phyloP scores from a whole-genome alignment of 192 early-diverging fungal genomes.

The Gorgonomyces haynaldii region DNA sequence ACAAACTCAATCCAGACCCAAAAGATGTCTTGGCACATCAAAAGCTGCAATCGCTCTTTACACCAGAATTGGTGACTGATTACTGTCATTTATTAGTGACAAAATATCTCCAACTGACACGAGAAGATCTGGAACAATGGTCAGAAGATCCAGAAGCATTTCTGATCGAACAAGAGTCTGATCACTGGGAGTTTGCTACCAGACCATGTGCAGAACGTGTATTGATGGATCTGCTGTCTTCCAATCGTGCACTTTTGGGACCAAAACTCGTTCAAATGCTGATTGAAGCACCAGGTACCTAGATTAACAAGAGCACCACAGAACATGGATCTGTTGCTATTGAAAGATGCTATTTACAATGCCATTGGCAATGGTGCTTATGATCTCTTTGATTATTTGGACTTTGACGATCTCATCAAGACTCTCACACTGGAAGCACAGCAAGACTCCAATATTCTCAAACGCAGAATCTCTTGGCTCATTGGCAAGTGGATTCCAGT shows the following conservation, averaged over 20 bases:
- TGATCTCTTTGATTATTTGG: conserved; percentile 66
- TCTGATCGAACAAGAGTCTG: conserved; percentile 64
- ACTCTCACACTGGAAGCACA: conserved; percentile 40
- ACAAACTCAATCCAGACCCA: conserved; percentile 35
- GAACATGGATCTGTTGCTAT: conserved; percentile 18
- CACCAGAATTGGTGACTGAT: conserved; percentile 49
- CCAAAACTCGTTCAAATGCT: conserved; percentile 55
- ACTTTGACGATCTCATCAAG: conserved; percentile 59
- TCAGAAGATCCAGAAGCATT: conserved; percentile 76
- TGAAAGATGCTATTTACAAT: conserved; percentile 70
- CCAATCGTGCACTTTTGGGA: conserved; percentile 43
- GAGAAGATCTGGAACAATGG: conserved; percentile 66
- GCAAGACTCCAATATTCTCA: conserved; percentile 18
- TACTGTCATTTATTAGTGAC: conserved; percentile 63
- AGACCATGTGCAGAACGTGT: conserved; percentile 67
- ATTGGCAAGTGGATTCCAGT: conserved; percentile 78
- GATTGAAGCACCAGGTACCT: conserved; percentile 10
- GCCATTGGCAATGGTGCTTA: conserved; percentile 70
- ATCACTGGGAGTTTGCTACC: conserved; percentile 75
- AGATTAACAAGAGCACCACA: not conserved
- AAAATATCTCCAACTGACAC: conserved; percentile 57
- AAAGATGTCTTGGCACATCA: conserved; percentile 34
- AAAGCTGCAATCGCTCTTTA: conserved; percentile 56
- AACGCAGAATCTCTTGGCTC: conserved; percentile 67
- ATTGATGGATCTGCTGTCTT: conserved; percentile 64